Evolutionary conservation across 768 basidiomycete species (phyloP), one percentile per base, ranked within the genome.

Genomic region (Auricularia sp.): DNA sequence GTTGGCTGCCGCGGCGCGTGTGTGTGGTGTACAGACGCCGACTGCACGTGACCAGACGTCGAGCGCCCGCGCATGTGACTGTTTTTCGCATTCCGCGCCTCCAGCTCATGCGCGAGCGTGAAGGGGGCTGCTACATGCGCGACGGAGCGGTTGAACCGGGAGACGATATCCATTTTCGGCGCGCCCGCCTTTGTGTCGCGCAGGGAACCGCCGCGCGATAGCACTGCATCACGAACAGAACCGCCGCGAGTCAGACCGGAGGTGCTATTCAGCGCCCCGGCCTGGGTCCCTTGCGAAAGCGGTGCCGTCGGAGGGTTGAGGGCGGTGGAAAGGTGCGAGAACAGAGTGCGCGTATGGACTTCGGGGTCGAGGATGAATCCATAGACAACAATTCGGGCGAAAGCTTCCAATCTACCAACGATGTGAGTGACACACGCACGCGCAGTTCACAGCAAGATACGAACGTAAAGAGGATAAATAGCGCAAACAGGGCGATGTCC

Each of bases 361-460:
- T 91, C 88, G 14, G 91, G 92, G 72, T 95, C 93, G 60, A 97
- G 80, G 18, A 98, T 72, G 67, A 98, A 83, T 29, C 96, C 96
- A 33, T 89, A 91, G 36, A 93, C 88, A 70, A 91, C 84, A 71
- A 95, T 94, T 33, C 95, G 87, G 53, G 91, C 91, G 68, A 90
- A 79, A 56, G 88, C 86, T 77, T 98, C 96, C 61, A 95, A 66
- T 4, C 91, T 93, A 67, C 12, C 7, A n/a, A 29, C 8, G 43
- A 61, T 3, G 65, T 43, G 23, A 72, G 67, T 64, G 47, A 63
- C 29, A 51, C 21, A 14, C 7, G 34, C 12, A 2, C 33, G 16
- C 42, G 39, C 56, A 21, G 21, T 61, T 23, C 43, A 36, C n/a
- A 64, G 43, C 61, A 61, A 39, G 53, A 23, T 14, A 82, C 87